Conservation (phyloP, 2,329 filamentous ascomycete species). For the Stagonosporopsis vannaccii region DNA sequence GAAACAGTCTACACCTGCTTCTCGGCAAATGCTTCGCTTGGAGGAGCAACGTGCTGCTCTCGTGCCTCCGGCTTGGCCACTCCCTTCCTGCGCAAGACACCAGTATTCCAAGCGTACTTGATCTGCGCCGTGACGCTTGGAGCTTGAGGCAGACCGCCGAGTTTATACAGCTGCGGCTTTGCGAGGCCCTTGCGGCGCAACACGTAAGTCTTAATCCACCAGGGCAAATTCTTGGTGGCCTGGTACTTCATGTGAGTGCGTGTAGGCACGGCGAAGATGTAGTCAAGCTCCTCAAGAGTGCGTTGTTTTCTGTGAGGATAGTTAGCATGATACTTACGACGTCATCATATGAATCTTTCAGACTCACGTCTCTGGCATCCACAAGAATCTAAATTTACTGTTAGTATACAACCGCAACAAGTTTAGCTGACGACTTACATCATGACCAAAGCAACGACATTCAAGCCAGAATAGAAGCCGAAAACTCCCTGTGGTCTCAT, state of each 20-base stretch:
- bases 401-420: slow-evolving; percentile 7
- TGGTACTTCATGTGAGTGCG: slow-evolving; percentile 51
- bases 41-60: slow-evolving; percentile 16
- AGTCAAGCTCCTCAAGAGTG: slow-evolving; percentile 59
- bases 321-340: background rate
- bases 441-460: slow-evolving; percentile 66
- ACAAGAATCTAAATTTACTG: slow-evolving; percentile 57
- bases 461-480: slow-evolving; percentile 67
- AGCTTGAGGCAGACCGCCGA: slow-evolving; percentile 33
- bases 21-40: slow-evolving; percentile 19
- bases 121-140: slow-evolving; percentile 29
- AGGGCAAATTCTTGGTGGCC: slow-evolving; percentile 47
- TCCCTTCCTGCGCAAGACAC: slow-evolving; percentile 30
- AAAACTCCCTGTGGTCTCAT: slow-evolving; percentile 64
- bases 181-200: slow-evolving; percentile 47
- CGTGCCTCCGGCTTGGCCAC: slow-evolving; percentile 25
- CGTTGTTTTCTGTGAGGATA: slow-evolving; percentile 47
- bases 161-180: slow-evolving; percentile 51
- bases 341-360: background rate
- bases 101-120: slow-evolving; percentile 30
- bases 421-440: slow-evolving; percentile 50
- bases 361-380: slow-evolving; percentile 54
- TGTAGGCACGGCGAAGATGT: slow-evolving; percentile 58
- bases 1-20: slow-evolving; percentile 22
- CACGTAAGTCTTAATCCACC: slow-evolving; percentile 56